Base-by-base conservation (phyloP, 2,329 filamentous ascomycete species). In the Fusarium ambrosium region DNA sequence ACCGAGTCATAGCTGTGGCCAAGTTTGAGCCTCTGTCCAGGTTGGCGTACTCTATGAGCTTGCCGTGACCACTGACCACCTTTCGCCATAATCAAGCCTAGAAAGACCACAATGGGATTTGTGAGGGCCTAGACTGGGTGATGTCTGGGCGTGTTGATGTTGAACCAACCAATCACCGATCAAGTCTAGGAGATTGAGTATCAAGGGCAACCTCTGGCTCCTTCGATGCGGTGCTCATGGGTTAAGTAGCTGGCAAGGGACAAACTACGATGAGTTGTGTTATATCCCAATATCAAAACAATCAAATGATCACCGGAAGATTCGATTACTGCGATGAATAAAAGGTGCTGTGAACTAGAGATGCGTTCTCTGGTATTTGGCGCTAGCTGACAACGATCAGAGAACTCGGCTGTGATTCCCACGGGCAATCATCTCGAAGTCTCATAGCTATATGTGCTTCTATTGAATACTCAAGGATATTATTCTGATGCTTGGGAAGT, bases 231-330 rank as follows among this genome's bases (percentile, higher is more conserved):
- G 13, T 48, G 20, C 13, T 16, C 2, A 48, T 5, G 20, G 20
- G 6, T 48, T 7, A 48, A 10, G 2, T 48, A 0, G 9, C 14
- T 10, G 4, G 9, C 6, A 24, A 24, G 20, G 13, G 20, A 8
- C 2, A 48, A 48, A 2, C 4, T 27, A 1, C 3, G 8, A 0
- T 27, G 22, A 48, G 22, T 18, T 2, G 3, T 6, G 2, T 18
- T 18, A 3, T 4, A 27, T 4, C 2, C 3, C 8, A 27, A 24
- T 6, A 48, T 27, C 22, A 11, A 1, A 48, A 48, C 2, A 48
- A 48, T 48, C 43, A 27, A 48, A 24, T 4, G 1, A 24, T 48
- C 22, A 24, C 10, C 4, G 0, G 6, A 24, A 45, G 20, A 24
- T 20, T 11, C 4, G 9, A 11, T 43, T 20, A 4, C n/a, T 43